Base-by-base conservation (phyloP, 306 rosid genomes). In the Lathyrus aphaca region DNA sequence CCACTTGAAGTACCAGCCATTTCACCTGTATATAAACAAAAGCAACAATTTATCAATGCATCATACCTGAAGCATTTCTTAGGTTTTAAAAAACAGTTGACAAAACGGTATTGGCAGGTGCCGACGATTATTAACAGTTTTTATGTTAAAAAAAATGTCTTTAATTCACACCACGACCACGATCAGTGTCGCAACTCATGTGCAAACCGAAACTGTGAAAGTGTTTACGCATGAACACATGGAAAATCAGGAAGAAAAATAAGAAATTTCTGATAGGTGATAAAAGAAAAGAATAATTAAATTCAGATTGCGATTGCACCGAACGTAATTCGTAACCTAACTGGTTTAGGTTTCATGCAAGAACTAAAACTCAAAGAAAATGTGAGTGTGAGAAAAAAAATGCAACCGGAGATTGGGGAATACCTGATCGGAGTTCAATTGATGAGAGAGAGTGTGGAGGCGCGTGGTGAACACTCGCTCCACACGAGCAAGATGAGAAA, bases 1-100 rank as follows among this genome's bases (percentile, higher is more conserved):
- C 73, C 51, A 54, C 58, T 73, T 21, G 86, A 76, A 73, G 48
- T 42, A 38, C 82, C 80, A 14, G 75, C 44, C 82, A 84, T 78
- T 30, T 72, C 56, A 63, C 80, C 89, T 82, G 76, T 15, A 71
- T 3, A 70, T 46, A 7, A 65, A 35, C 8, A 10, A 69, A 78
- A 49, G 60, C 46, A 53, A 59, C 53, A 74, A 40, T 42, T 13
- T n/a, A 39, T 13, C 40, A 57, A 65, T 25, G 70, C 45, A 73
- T 46, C 44, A 14, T 32, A 32, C 38, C 1, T 32, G 38, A 32
- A 32, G 38, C 35, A 30, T 30, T 4, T 25, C 29, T 3, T 25
- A 23, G 27, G 1, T 23, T 23, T 23, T 23, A 23, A 23, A 23
- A 23, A 23, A 23, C 27, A 3, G 2, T n/a, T n/a, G n/a, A n/a